Conservation (phyloP, 208 protist species). For the Acanthamoeba culbertsoni region DNA sequence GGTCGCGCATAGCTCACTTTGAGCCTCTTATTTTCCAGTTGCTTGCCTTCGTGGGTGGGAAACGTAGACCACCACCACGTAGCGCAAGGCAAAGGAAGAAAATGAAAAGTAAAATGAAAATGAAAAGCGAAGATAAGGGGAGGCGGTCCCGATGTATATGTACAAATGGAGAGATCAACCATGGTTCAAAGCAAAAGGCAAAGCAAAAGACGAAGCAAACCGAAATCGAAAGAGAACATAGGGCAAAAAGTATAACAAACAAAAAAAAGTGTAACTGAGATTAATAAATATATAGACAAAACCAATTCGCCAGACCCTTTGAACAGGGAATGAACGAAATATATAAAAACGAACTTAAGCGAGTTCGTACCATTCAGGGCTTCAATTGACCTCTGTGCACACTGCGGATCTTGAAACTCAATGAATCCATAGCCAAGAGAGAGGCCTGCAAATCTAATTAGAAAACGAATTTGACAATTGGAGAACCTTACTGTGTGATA, state of each 20-base stretch:
- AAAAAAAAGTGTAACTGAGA: too few relatives aligned
- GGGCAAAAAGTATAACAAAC: too few relatives aligned
- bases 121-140: neutral
- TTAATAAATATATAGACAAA: too few relatives aligned
- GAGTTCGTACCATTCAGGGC: constrained; percentile 54
- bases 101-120: neutral
- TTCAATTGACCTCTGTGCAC: constrained; percentile 55
- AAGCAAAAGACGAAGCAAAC: neutral
- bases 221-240: neutral
- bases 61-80: neutral
- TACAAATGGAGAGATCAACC: neutral
- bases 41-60: neutral
- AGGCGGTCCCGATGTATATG: neutral
- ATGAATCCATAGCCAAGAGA: constrained; percentile 72
- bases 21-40: constrained; percentile 59
- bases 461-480: neutral
- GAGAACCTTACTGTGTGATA: neutral
- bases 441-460: neutral
- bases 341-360: neutral
- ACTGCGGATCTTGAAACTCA: constrained; percentile 42
- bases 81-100: neutral
- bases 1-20: constrained; percentile 65
- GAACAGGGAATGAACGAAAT: too few relatives aligned
- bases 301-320: too few relatives aligned
- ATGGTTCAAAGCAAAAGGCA: neutral